Conservation (phyloP, 176 grass and related monocot species). For the Otatea glauca region DNA sequence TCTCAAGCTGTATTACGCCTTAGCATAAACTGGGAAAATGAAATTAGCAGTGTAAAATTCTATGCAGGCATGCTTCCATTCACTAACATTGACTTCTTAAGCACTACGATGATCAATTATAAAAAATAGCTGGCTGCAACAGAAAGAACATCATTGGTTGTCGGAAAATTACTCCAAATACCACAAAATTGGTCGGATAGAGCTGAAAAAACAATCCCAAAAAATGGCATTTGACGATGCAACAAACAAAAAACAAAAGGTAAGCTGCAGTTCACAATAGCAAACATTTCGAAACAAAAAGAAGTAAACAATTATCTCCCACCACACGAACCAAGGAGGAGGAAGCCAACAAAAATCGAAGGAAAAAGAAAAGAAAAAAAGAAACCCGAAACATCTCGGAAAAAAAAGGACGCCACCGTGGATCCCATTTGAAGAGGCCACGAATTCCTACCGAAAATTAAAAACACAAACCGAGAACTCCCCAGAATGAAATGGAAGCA, state of each 20-base stretch:
- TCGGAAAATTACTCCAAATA: too few species aligned
- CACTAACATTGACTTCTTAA: neutral
- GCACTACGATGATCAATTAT: neutral
- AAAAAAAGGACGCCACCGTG: neutral
- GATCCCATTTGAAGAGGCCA: neutral
- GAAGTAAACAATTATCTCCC: neutral
- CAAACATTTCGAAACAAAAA: slow-evolving; percentile 7
- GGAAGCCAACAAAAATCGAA: neutral
- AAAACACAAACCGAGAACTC: neutral
- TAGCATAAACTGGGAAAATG: neutral
- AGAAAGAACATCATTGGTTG: too few species aligned
- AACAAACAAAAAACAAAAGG: too few species aligned
- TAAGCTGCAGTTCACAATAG: too few species aligned
- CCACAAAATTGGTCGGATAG: too few species aligned
- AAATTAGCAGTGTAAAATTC: neutral
- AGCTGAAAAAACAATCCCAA: too few species aligned
- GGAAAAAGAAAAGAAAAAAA: neutral
- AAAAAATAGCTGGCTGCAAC: too few species aligned
- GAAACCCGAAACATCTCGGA: neutral
- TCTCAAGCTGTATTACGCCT: neutral
- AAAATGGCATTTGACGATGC: too few species aligned
- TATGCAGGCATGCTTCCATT: neutral
- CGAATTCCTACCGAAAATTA: neutral
- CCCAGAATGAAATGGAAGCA: neutral
- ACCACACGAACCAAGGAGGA: neutral